A percentile compares a stretch with the other conserved stretches of the same genome.
phyloP scores from a whole-genome alignment of 169 alveolate genomes.

The Eimeria necatrix region DNA sequence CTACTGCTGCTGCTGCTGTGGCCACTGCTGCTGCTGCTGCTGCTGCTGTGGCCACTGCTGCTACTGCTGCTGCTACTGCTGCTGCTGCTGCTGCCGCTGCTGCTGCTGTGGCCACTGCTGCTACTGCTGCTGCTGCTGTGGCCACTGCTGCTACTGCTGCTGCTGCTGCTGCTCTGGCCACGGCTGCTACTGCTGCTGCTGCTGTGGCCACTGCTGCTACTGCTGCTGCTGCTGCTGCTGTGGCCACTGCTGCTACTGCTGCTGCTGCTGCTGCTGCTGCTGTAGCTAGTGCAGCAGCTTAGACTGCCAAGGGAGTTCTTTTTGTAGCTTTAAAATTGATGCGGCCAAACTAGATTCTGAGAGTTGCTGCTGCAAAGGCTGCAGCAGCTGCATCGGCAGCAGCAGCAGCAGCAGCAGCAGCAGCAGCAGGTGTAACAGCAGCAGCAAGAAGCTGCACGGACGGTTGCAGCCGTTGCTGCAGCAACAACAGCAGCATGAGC shows the following conservation, averaged over 20 bases:
- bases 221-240: neutral
- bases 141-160: neutral
- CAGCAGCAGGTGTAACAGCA: neutral
- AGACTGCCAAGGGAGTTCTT: neutral
- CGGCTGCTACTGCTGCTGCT: slow-evolving; percentile 27
- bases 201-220: neutral
- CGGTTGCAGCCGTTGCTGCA: neutral
- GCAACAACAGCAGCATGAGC: neutral
- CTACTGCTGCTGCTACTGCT: neutral
- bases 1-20: too few species aligned
- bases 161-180: too few species aligned
- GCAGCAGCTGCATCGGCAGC: neutral
- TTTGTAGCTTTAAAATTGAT: neutral
- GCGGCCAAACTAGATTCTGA: neutral
- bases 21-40: too few species aligned
- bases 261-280: slow-evolving; percentile 5
- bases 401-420: neutral
- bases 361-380: neutral
- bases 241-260: neutral
- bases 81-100: neutral
- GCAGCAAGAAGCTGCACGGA: neutral
- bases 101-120: neutral
- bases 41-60: too few species aligned
- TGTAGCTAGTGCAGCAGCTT: neutral
- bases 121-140: neutral